Conservation (phyloP, 2,329 filamentous ascomycete genomes). For the Fonsecaea monophora region DNA sequence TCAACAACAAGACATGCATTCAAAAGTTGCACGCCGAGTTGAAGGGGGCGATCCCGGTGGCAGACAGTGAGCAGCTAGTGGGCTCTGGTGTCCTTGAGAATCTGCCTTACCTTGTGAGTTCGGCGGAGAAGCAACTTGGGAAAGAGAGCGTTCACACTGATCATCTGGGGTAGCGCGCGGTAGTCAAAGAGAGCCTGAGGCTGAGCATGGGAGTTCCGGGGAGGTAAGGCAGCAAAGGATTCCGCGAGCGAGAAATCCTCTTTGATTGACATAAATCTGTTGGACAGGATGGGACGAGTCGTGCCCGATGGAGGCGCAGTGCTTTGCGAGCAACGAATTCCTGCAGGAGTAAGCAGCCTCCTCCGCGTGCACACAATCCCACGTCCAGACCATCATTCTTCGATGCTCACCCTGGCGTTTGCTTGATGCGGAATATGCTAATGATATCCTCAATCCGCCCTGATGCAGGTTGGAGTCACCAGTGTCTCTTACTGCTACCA, state of each 20-base stretch:
- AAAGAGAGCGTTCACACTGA: neutral
- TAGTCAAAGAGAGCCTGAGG: conserved; percentile 27
- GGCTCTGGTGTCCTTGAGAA: conserved; percentile 22
- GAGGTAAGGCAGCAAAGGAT: conserved; percentile 4
- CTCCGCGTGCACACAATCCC: neutral
- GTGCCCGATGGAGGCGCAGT: conserved; percentile 22
- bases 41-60: conserved; percentile 15
- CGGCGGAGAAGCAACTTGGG: neutral
- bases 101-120: conserved; percentile 25
- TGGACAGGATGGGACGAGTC: conserved; percentile 13
- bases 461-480: conserved; percentile 14
- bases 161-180: conserved; percentile 12
- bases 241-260: neutral
- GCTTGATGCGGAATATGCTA: neutral
- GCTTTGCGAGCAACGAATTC: conserved; percentile 18
- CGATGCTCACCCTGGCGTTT: neutral
- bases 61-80: conserved; percentile 10
- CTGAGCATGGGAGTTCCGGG: conserved; percentile 23
- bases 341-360: conserved; percentile 15
- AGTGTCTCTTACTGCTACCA: conserved; percentile 24
- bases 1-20: conserved; percentile 18
- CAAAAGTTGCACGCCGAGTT: conserved; percentile 29
- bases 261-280: neutral
- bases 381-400: neutral
- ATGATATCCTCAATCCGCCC: neutral